Evolutionary conservation across 176 grass and related monocot species (phyloP).

Genomic region (Avena atlantica): DNA sequence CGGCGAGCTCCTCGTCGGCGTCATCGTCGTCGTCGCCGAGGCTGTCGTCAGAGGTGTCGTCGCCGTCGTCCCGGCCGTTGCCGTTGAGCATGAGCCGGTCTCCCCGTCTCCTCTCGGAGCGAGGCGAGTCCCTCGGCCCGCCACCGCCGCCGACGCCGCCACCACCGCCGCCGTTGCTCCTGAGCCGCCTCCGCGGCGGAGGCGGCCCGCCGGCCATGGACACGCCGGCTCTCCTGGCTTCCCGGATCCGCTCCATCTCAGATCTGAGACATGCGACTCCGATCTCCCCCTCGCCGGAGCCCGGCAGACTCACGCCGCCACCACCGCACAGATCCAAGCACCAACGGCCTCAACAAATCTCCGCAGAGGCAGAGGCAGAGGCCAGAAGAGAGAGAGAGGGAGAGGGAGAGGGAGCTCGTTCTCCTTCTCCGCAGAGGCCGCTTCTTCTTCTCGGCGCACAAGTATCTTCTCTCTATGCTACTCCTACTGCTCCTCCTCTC

Average conservation of each 20-base stretch:
- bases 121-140: slow-evolving; percentile 50
- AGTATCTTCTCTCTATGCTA: slow-evolving; percentile 12
- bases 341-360: background rate
- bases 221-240: slow-evolving; percentile 53
- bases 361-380: background rate
- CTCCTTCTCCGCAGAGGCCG: slow-evolving; percentile 9
- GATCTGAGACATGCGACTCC: slow-evolving; percentile 62
- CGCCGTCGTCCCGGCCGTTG: slow-evolving; percentile 61
- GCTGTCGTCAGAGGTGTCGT: slow-evolving; percentile 91
- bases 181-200: slow-evolving; percentile 49
- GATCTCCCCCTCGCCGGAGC: slow-evolving; percentile 49
- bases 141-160: slow-evolving; percentile 7
- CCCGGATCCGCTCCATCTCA: slow-evolving; percentile 83
- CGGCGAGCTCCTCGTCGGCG: slow-evolving; percentile 67
- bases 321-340: slow-evolving; percentile 37
- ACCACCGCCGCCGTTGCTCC: slow-evolving; percentile 53
- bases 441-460: background rate
- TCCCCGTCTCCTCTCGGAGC: slow-evolving; percentile 58
- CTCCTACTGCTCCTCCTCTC: slow-evolving; percentile 17
- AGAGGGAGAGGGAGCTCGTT: background rate
- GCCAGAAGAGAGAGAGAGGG: background rate
- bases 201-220: slow-evolving; percentile 54
- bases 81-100: slow-evolving; percentile 72
- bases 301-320: slow-evolving; percentile 16
- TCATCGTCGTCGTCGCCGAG: slow-evolving; percentile 79